Percentiles rank a stretch among this genome's conserved stretches.
Evolutionary conservation across 2,329 filamentous ascomycete genomes (phyloP).

Genomic region (Colletotrichum noveboracense): DNA sequence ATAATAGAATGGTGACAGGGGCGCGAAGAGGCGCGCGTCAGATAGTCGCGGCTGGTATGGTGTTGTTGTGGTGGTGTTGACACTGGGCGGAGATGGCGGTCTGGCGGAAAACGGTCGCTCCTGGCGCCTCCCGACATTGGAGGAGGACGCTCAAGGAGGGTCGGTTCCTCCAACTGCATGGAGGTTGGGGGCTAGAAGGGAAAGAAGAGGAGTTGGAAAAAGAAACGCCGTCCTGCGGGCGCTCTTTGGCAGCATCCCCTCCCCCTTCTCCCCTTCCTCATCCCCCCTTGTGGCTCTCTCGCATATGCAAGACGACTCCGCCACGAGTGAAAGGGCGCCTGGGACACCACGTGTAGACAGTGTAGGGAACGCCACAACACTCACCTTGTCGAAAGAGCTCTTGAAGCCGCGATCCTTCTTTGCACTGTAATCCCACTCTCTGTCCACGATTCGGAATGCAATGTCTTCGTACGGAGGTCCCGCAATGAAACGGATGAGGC

Average conservation of each 20-base stretch:
- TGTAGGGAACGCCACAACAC: neutral
- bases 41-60: constrained; percentile 8
- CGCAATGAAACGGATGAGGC: constrained; percentile 92
- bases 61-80: neutral
- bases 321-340: neutral
- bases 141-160: neutral
- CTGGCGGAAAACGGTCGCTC: neutral
- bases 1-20: neutral
- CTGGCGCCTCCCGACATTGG: neutral
- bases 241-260: neutral
- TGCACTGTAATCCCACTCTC: constrained; percentile 98
- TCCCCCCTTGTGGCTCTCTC: neutral
- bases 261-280: neutral
- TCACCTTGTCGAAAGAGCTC: constrained; percentile 96
- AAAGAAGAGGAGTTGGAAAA: neutral
- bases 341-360: neutral
- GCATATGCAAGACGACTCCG: constrained; percentile 11
- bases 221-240: neutral
- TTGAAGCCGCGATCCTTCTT: constrained; percentile 94
- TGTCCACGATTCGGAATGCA: constrained; percentile 95
- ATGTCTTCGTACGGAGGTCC: constrained; percentile 97
- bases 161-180: neutral
- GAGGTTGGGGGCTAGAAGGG: neutral
- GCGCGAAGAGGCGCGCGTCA: constrained; percentile 11
- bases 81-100: neutral